Percentiles rank a stretch among this genome's conserved stretches.
phyloP scores from a whole-genome alignment of 192 early-diverging fungal genomes.

The Coemansia sp. region DNA sequence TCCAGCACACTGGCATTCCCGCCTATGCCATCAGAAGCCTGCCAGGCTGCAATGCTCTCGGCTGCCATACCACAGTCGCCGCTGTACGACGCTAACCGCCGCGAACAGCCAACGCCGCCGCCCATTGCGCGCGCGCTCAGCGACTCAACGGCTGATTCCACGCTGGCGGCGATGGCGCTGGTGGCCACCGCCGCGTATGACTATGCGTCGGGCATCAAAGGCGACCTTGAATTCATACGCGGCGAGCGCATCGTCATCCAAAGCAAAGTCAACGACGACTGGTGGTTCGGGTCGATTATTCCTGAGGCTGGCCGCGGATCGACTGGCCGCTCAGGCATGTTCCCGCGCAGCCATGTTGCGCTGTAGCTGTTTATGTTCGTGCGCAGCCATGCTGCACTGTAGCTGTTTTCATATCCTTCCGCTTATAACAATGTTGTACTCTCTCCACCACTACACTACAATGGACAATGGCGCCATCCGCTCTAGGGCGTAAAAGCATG shows the following conservation, averaged over 20 bases:
- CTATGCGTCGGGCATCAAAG: constrained; percentile 52
- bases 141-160: constrained; percentile 19
- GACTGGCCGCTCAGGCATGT: constrained; percentile 52
- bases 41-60: constrained; percentile 56
- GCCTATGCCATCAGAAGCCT: constrained; percentile 55
- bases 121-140: constrained; percentile 15
- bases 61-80: constrained; percentile 11
- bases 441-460: not conserved
- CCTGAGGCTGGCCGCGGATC: constrained; percentile 44
- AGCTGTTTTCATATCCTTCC: constrained; percentile 1
- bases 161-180: constrained; percentile 39
- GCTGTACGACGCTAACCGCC: constrained; percentile 7
- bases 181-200: constrained; percentile 54
- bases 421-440: not conserved
- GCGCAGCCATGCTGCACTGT: constrained; percentile 47
- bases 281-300: constrained; percentile 56
- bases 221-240: constrained; percentile 46
- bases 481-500: too few relatives aligned
- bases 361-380: constrained; percentile 38
- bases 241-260: constrained; percentile 56
- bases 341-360: constrained; percentile 55
- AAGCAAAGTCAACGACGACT: constrained; percentile 57
- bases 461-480: too few relatives aligned
- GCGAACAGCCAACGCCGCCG: constrained; percentile 9
- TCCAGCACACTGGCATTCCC: constrained; percentile 44